These are phyloP conservation scores for Piper longum DNA, from an alignment of 164 flowering plant species.

Conservation along the genomic window DNA sequence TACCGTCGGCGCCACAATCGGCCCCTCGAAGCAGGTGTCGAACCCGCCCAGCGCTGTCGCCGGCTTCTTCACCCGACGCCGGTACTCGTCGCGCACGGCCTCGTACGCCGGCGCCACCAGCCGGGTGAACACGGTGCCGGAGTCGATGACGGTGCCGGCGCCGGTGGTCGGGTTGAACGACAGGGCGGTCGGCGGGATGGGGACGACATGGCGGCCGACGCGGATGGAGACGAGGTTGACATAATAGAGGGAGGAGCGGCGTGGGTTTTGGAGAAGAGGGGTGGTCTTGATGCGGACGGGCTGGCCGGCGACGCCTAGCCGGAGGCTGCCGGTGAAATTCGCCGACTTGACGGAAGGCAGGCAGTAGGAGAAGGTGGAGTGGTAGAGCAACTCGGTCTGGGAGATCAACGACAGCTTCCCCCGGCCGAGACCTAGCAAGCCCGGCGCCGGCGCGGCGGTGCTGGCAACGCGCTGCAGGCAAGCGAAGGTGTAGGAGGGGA, in stretches of 20 bases:
- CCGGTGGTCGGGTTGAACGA: conserved; percentile 72
- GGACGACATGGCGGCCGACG: conserved; percentile 49
- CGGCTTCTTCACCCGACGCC: conserved; percentile 25
- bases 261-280: conserved; percentile 63
- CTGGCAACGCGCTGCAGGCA: conserved; percentile 56
- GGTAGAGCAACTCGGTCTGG: conserved; percentile 52
- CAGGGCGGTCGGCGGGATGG: conserved; percentile 48
- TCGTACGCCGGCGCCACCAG: conserved; percentile 48
- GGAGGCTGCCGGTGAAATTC: conserved; percentile 62
- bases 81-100: conserved; percentile 50
- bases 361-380: conserved; percentile 86
- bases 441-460: conserved; percentile 63
- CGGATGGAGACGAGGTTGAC: conserved; percentile 50
- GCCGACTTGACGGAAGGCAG: conserved; percentile 63
- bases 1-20: conserved; percentile 41
- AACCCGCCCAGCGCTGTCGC: conserved; percentile 63
- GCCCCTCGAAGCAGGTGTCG: conserved; percentile 61
- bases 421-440: conserved; percentile 77
- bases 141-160: conserved; percentile 81
- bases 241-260: conserved; percentile 71
- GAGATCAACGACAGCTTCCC: conserved; percentile 68
- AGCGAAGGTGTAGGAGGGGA: conserved; percentile 63
- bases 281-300: conserved; percentile 65
- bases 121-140: conserved; percentile 47
- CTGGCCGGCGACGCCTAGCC: conserved; percentile 65